Percentiles rank a stretch among this genome's conserved stretches.
Conservation (phyloP, 2,329 filamentous ascomycete genomes). For the Penicillium brevicompactum region DNA sequence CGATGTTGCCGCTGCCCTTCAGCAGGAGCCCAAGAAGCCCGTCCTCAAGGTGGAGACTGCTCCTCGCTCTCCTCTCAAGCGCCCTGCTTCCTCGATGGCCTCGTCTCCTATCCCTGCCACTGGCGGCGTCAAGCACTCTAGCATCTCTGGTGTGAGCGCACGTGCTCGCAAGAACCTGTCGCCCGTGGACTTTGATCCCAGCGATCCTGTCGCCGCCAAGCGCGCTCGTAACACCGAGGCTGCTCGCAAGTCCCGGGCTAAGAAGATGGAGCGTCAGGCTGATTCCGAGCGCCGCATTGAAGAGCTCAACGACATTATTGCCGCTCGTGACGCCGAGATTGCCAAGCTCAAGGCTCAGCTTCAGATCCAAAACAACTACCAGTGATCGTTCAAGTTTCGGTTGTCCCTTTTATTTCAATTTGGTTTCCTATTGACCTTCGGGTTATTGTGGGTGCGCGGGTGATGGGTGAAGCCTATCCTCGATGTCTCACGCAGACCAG, state of each 20-base stretch:
- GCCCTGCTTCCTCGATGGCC: slow-evolving; percentile 38
- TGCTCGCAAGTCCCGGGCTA: slow-evolving; percentile 87
- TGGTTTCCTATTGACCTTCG: slow-evolving; percentile 20
- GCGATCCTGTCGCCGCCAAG: slow-evolving; percentile 80
- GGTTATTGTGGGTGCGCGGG: slow-evolving; percentile 38
- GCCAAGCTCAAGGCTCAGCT: slow-evolving; percentile 28
- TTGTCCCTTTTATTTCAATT: slow-evolving; percentile 15
- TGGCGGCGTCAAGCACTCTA: slow-evolving; percentile 62
- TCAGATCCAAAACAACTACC: slow-evolving; percentile 16
- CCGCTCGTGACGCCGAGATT: slow-evolving; percentile 28
- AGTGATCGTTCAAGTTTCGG: slow-evolving; percentile 21
- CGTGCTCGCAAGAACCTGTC: slow-evolving; percentile 80
- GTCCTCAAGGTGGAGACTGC: slow-evolving; percentile 30
- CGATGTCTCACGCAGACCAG: slow-evolving; percentile 28
- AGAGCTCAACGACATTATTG: slow-evolving; percentile 59
- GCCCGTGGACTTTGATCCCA: slow-evolving; percentile 74
- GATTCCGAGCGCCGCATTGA: slow-evolving; percentile 73
- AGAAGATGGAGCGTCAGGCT: slow-evolving; percentile 76
- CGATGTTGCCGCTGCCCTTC: slow-evolving; percentile 32
- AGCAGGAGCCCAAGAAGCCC: slow-evolving; percentile 18
- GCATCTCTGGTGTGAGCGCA: slow-evolving; percentile 68
- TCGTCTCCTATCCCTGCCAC: slow-evolving; percentile 23
- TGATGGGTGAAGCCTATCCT: slow-evolving; percentile 33
- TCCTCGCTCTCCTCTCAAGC: slow-evolving; percentile 39
- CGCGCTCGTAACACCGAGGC: slow-evolving; percentile 91